These are phyloP conservation scores for Pyrus bretschneideri DNA, from an alignment of 306 rosid genomes.

Conservation along the genomic window DNA sequence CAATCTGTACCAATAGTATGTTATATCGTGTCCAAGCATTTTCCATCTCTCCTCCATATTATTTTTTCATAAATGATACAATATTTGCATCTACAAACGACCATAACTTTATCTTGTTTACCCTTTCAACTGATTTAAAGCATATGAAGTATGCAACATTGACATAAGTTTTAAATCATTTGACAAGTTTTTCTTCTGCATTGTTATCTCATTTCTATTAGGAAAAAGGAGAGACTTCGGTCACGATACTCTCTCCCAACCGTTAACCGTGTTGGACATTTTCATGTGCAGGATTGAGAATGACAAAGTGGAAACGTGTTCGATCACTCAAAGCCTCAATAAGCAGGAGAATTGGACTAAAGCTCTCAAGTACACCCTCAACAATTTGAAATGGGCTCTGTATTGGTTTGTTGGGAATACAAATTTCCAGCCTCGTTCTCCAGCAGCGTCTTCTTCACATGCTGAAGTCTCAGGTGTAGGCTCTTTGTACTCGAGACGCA, in stretches of 20 bases:
- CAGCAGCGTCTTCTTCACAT: conserved; percentile 58
- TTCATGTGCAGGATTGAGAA: conserved; percentile 61
- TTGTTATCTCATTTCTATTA: background rate
- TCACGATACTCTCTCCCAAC: background rate
- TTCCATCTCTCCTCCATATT: background rate
- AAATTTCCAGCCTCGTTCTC: conserved; percentile 79
- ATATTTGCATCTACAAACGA: background rate
- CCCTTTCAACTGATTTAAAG: background rate
- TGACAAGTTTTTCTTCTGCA: background rate
- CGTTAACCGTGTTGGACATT: background rate
- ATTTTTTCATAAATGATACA: background rate
- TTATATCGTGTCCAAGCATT: background rate
- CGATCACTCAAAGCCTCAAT: conserved; percentile 93
- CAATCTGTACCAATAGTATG: background rate
- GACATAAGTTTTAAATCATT: background rate
- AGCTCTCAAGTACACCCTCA: conserved; percentile 93
- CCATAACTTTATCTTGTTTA: background rate
- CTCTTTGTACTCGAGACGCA: conserved; percentile 45
- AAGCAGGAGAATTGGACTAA: conserved; percentile 97
- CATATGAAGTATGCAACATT: background rate
- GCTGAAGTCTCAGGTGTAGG: conserved; percentile 60
- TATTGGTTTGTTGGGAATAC: conserved; percentile 97
- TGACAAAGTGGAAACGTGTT: conserved; percentile 85
- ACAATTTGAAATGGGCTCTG: conserved; percentile 97
- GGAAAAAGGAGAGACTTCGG: background rate